A percentile compares a stretch with the other conserved stretches of the same genome.
Evolutionary conservation across 2,329 filamentous ascomycete genomes (phyloP).

Genomic region (Trichocomaceae sp.): DNA sequence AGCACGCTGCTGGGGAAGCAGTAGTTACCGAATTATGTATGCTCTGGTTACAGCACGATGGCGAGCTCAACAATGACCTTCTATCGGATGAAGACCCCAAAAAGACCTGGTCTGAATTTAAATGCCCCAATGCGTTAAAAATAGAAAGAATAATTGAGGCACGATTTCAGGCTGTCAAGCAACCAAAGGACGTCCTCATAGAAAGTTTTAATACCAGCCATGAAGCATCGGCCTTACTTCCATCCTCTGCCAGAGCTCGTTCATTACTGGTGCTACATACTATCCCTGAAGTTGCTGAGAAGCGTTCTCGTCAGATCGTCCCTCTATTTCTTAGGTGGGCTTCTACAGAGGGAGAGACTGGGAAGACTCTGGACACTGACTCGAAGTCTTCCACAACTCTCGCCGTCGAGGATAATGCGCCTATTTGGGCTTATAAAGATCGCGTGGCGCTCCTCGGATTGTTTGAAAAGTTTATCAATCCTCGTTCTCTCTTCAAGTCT

Average conservation of each 20-base stretch:
- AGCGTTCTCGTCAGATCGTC: constrained; percentile 73
- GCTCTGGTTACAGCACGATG: constrained; percentile 57
- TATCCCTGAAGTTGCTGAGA: constrained; percentile 73
- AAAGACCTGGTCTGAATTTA: constrained; percentile 53
- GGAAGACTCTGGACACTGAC: constrained; percentile 19
- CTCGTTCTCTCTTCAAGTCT: constrained; percentile 71
- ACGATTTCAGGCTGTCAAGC: constrained; percentile 48
- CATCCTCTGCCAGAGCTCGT: constrained; percentile 59
- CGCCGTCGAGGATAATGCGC: constrained; percentile 17
- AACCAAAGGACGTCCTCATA: constrained; percentile 54
- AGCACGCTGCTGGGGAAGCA: constrained; percentile 65
- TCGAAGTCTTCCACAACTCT: constrained; percentile 21
- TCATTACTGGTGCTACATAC: constrained; percentile 71
- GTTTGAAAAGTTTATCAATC: constrained; percentile 80
- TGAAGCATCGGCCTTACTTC: constrained; percentile 22
- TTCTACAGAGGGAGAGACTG: constrained; percentile 44
- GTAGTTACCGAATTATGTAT: constrained; percentile 66
- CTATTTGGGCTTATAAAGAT: constrained; percentile 52
- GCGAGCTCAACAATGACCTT: neutral
- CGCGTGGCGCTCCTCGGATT: constrained; percentile 75
- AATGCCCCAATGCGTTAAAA: constrained; percentile 68
- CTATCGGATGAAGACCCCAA: constrained; percentile 19
- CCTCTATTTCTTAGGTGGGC: constrained; percentile 82
- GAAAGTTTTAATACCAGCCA: constrained; percentile 61
- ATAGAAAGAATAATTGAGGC: constrained; percentile 49